A percentile compares a stretch with the other conserved stretches of the same genome.
Evolutionary conservation across 2,329 filamentous ascomycete genomes (phyloP).

Genomic region (Ophiostoma quercus): DNA sequence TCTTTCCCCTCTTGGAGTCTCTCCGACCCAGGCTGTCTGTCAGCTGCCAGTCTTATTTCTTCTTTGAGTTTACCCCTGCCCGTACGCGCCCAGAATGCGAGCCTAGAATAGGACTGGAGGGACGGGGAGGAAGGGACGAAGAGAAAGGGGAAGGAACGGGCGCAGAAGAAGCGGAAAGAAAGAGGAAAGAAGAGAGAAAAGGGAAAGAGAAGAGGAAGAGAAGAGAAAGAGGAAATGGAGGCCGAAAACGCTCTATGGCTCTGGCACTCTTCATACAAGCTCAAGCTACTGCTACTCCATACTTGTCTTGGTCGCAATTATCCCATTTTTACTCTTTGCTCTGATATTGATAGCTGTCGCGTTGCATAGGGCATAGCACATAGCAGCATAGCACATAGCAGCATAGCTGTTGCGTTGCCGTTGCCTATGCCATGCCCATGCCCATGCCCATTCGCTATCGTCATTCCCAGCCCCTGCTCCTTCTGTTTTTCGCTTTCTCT

Average conservation of each 20-base stretch:
- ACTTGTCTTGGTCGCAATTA: slow-evolving; percentile 14
- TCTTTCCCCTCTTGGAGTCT: neutral
- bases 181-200: neutral
- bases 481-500: slow-evolving; percentile 16
- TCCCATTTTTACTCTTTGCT: neutral
- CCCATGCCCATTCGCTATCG: neutral
- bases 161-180: no score
- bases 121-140: neutral
- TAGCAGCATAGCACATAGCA: neutral
- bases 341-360: neutral
- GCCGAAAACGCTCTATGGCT: neutral
- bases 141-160: neutral
- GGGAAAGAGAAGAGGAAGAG: neutral
- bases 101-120: neutral
- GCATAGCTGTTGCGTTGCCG: neutral
- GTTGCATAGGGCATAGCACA: no score
- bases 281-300: slow-evolving; percentile 11
- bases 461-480: slow-evolving; percentile 10
- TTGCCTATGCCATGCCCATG: neutral
- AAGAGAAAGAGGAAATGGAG: no score
- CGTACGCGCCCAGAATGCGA: neutral
- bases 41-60: neutral
- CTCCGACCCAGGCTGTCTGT: neutral
- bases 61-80: neutral
- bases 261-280: neutral